A percentile compares a stretch with the other conserved stretches of the same genome.
Evolutionary conservation across 345 rosid genomes (phyloP).

Genomic region (Sisymbrium irio): DNA sequence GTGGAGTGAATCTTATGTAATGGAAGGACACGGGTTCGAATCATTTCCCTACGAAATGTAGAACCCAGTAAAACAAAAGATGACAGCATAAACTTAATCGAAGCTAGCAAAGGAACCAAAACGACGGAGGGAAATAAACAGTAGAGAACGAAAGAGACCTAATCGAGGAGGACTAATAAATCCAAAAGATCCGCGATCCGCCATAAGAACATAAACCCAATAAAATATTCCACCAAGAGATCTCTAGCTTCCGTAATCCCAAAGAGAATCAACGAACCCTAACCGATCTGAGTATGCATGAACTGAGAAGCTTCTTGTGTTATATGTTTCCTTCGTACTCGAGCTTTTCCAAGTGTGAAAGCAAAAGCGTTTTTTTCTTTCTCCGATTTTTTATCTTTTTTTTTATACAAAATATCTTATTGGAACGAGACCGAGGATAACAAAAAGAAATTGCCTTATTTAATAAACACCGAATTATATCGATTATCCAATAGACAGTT

Average conservation of each 20-base stretch:
- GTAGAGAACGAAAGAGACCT: constrained; percentile 35
- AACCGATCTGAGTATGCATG: constrained; percentile 32
- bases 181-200: constrained; percentile 45
- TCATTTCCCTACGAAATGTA: constrained; percentile 11
- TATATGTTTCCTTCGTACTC: constrained; percentile 10
- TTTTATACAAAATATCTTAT: background rate
- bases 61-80: background rate
- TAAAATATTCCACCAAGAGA: constrained; percentile 7
- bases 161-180: constrained; percentile 42
- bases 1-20: background rate
- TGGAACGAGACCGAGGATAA: constrained; percentile 16
- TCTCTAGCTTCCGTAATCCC: constrained; percentile 21
- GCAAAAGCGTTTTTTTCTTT: constrained; percentile 13
- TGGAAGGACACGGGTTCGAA: background rate
- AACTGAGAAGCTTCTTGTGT: constrained; percentile 20
- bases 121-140: background rate
- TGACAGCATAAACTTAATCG: background rate
- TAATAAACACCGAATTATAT: background rate
- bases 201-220: constrained; percentile 33
- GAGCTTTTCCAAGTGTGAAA: constrained; percentile 26
- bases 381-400: background rate
- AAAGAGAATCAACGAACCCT: constrained; percentile 27
- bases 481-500: background rate
- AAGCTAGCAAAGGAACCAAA: constrained; percentile 3
- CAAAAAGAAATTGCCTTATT: background rate